These are phyloP conservation scores for Conoideocrella luteorostrata DNA, from an alignment of 2,329 filamentous ascomycete genomes.

Conservation along the genomic window DNA sequence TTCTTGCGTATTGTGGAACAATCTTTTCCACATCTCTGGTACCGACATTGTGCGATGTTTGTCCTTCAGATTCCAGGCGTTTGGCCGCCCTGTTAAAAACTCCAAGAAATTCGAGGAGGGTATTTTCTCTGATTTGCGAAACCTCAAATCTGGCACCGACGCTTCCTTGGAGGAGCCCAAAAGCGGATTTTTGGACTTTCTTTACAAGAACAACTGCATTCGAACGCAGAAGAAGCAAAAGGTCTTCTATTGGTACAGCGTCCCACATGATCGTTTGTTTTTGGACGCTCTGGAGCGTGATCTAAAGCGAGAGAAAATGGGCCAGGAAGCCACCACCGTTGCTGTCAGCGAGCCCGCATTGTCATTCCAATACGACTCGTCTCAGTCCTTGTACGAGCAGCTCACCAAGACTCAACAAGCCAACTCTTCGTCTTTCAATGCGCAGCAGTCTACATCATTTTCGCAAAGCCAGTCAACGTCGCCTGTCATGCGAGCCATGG, in stretches of 20 bases:
- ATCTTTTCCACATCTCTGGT: conserved; percentile 97
- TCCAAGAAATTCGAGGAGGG: conserved; percentile 99
- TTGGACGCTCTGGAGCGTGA: conserved; percentile 95
- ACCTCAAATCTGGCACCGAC: conserved; percentile 96
- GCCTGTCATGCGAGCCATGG: conserved; percentile 82
- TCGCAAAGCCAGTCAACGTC: conserved; percentile 76
- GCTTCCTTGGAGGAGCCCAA: conserved; percentile 98
- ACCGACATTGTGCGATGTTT: conserved; percentile 98
- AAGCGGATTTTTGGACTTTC: conserved; percentile 94
- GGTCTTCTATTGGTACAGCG: conserved; percentile 99
- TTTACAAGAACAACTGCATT: conserved; percentile 99
- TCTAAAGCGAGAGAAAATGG: conserved; percentile 98
- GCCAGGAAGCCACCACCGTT: conserved; percentile 92
- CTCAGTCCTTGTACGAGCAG: conserved; percentile 97
- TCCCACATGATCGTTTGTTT: conserved; percentile 94
- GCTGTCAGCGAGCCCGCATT: conserved; percentile 94
- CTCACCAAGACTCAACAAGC: conserved; percentile 98
- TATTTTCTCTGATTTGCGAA: conserved; percentile 97
- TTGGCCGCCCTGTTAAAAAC: conserved; percentile 97
- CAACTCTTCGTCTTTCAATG: conserved; percentile 93
- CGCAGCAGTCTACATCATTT: conserved; percentile 60
- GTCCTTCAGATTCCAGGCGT: conserved; percentile 96
- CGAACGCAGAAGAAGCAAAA: conserved; percentile 99
- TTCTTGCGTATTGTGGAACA: conserved; percentile 98
- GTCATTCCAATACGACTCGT: conserved; percentile 98